These are phyloP conservation scores for Aspergillus ochraceoroseus DNA, from an alignment of 2,329 filamentous ascomycete genomes.

Conservation along the genomic window DNA sequence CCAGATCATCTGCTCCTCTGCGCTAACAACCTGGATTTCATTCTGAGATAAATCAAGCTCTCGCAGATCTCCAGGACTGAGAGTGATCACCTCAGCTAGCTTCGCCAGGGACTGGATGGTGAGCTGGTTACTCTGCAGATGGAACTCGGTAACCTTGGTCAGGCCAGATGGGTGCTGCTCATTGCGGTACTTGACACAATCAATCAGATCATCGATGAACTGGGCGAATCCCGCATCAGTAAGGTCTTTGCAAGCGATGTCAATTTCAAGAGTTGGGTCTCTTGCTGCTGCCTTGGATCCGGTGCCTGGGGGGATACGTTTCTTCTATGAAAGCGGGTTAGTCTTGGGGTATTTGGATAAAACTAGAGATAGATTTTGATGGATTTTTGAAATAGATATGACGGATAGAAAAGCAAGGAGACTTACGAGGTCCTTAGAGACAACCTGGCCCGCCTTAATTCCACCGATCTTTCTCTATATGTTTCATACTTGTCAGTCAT, in stretches of 20 bases:
- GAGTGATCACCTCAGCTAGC: slow-evolving; percentile 41
- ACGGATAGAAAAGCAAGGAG: not conserved
- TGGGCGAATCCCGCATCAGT: slow-evolving; percentile 44
- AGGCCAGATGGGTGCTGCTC: slow-evolving; percentile 27
- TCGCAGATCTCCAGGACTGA: slow-evolving; percentile 44
- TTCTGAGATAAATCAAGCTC: slow-evolving; percentile 48
- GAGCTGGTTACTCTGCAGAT: slow-evolving; percentile 44
- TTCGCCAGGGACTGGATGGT: slow-evolving; percentile 40
- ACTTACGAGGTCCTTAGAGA: slow-evolving; percentile 44
- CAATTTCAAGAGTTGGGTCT: slow-evolving; percentile 43
- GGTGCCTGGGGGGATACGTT: slow-evolving; percentile 31
- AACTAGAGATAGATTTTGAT: not conserved
- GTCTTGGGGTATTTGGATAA: not conserved
- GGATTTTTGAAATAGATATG: no score
- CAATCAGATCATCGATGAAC: slow-evolving; percentile 42
- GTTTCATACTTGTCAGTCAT: slow-evolving; percentile 20
- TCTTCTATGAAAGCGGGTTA: slow-evolving; percentile 27
- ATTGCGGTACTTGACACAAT: slow-evolving; percentile 36
- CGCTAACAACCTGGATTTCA: slow-evolving; percentile 37
- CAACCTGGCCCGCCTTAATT: slow-evolving; percentile 43
- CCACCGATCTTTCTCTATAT: slow-evolving; percentile 45
- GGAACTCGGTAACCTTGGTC: slow-evolving; percentile 45
- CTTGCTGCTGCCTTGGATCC: slow-evolving; percentile 28
- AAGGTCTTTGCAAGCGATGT: slow-evolving; percentile 44
- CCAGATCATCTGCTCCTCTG: slow-evolving; percentile 41